Evolutionary conservation across 805 yeast genomes (phyloP).

Genomic region (Citeromyces matritensis): DNA sequence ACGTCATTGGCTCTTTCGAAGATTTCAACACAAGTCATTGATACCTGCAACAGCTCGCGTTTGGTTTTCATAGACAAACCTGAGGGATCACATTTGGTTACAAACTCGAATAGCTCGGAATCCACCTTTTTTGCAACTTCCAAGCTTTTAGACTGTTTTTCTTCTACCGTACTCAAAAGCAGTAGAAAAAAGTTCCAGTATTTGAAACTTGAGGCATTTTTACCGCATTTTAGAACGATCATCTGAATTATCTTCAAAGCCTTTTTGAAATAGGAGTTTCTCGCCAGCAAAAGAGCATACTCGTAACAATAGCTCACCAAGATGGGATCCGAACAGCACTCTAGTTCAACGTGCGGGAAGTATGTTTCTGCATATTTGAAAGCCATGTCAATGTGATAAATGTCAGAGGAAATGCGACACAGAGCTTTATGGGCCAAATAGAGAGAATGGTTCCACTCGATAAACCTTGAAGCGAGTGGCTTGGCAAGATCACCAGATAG

Average conservation of each 20-base stretch:
- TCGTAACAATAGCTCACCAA: conserved; percentile 18
- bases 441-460: too few relatives aligned
- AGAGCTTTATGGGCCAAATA: conserved; percentile 7
- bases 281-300: conserved; percentile 33
- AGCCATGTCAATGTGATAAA: conserved; percentile 5
- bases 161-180: conserved; percentile 47
- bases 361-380: conserved; percentile 2
- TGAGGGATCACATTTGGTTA: conserved; percentile 23
- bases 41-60: conserved; percentile 48
- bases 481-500: conserved; percentile 8
- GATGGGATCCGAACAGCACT: conserved; percentile 6
- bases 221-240: conserved; percentile 16
- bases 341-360: conserved; percentile 6
- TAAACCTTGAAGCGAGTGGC: too few relatives aligned
- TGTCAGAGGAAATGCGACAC: conserved; percentile 4
- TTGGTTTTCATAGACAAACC: conserved; percentile 10
- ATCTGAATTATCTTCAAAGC: conserved; percentile 14
- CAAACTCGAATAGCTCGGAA: conserved; percentile 38
- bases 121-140: conserved; percentile 20
- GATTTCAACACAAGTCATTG: conserved; percentile 62
- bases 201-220: conserved; percentile 22
- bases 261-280: conserved; percentile 22
- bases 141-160: conserved; percentile 13
- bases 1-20: conserved; percentile 46
- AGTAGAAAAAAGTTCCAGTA: conserved; percentile 57